Evolutionary conservation across 2,329 filamentous ascomycete species (phyloP), one percentile per base, ranked within the genome.

Genomic region (Corynespora cassiicola): DNA sequence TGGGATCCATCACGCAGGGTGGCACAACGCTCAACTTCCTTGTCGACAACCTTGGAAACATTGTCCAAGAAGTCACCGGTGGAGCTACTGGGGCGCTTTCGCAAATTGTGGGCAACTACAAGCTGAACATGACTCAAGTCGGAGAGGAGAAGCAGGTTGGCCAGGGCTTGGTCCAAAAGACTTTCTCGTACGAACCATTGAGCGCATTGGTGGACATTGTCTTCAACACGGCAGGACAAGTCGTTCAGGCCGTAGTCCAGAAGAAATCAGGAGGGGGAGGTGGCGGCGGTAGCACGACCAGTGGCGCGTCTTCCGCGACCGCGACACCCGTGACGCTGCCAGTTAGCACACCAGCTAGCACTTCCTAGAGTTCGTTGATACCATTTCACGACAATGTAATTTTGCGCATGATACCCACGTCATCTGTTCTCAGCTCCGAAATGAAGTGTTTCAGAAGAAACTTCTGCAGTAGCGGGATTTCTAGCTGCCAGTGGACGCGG

Each of bases 11-110:
- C 46, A 77, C 79, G 2, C 77, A 81, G 47, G 78, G 79, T 32
- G 75, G 75, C 46, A 77, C 68, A 7, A 76, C 69, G 12, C 69
- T 82, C 29, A 77, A 75, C 47, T 81, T 81, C 67, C 45, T 81
- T 24, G 71, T 84, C 43, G 80, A 83, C 56, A 83, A 84, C 51
- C 69, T 84, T 2, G 81, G 81, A 22, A 83, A 84, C 50, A 83
- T 84, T 45, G 78, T 84, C 2, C 79, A 83, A 53, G 75, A 83
- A 51, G 78, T 82, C 0, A 70, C 70, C 1, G 76, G 75, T 15
- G 66, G 63, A 1, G 76, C 71, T 1, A 73, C 70, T 3, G 64
- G 65, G 19, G 54, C 71, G 3, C 63, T 80, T 1, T 75, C 71
- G 39, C 69, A 66, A 14, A 82, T 84, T 42, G 78, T 84, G 6